Percentiles rank a stretch among this genome's conserved stretches.
Conservation (phyloP, 345 rosid species). For the Garcia nutans region DNA sequence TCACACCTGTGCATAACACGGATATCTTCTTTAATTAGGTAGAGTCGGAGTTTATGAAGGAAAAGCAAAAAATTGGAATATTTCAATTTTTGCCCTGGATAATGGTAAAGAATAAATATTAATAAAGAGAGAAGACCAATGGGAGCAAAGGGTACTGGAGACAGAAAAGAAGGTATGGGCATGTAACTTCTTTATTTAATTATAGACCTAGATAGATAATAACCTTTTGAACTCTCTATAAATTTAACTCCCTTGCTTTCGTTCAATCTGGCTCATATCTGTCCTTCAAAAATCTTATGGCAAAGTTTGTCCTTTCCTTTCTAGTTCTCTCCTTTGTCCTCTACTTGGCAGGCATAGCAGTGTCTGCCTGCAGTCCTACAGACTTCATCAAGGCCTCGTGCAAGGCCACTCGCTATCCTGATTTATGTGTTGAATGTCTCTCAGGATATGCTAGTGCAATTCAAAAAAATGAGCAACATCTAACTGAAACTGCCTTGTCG, state of each 20-base stretch:
- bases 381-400: slow-evolving; percentile 65
- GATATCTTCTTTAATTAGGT: not conserved
- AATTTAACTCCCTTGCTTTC: not conserved
- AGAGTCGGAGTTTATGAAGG: too few species aligned
- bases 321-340: slow-evolving; percentile 32
- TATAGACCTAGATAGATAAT: too few species aligned
- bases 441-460: slow-evolving; percentile 52
- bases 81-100: not conserved
- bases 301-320: slow-evolving; percentile 33
- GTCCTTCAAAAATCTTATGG: slow-evolving; percentile 31
- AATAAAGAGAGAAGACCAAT: not conserved
- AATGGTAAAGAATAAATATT: too few species aligned
- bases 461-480: slow-evolving; percentile 48
- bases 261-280: slow-evolving; percentile 8
- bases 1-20: not conserved
- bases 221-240: too few species aligned
- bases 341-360: slow-evolving; percentile 25
- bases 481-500: slow-evolving; percentile 61
- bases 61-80: slow-evolving; percentile 9
- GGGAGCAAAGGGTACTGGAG: not conserved
- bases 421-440: slow-evolving; percentile 58
- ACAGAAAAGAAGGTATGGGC: slow-evolving; percentile 10
- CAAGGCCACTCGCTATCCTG: slow-evolving; percentile 61
- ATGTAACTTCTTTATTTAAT: slow-evolving; percentile 22
- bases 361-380: slow-evolving; percentile 36